These are phyloP conservation scores for Diatrype stigma DNA, from an alignment of 2,329 filamentous ascomycete genomes.

Conservation along the genomic window DNA sequence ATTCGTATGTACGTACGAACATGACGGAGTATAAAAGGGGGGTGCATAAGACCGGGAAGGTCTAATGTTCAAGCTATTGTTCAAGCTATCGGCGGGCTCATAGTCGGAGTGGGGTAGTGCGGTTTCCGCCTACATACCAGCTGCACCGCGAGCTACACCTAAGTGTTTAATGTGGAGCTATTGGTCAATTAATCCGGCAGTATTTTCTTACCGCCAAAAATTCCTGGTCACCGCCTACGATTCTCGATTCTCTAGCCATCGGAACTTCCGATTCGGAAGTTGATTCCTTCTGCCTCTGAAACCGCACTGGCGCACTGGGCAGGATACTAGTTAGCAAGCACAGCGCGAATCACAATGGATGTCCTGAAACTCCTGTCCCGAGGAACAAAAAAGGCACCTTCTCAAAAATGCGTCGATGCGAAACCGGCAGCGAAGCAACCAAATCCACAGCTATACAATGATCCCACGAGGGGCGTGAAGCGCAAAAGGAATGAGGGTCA, in stretches of 20 bases:
- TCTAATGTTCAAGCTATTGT: no score
- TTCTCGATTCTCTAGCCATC: not conserved
- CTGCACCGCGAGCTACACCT: not conserved
- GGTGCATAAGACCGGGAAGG: no score
- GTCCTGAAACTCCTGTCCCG: conserved; percentile 69
- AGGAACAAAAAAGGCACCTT: conserved; percentile 54
- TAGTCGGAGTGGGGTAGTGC: no score
- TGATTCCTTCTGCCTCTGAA: no score
- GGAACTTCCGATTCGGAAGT: no score
- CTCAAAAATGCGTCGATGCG: conserved; percentile 32
- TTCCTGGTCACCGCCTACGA: not conserved
- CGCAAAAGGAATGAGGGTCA: conserved; percentile 47
- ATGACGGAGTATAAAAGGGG: no score
- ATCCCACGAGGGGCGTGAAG: conserved; percentile 46
- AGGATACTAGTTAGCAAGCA: not conserved
- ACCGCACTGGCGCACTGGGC: no score
- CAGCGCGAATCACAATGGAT: conserved; percentile 51
- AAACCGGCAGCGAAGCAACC: conserved; percentile 40
- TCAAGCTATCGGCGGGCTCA: no score
- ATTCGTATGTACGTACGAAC: no score
- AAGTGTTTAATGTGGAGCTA: no score
- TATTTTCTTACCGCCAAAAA: not conserved
- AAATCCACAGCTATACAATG: conserved; percentile 68
- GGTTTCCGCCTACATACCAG: not conserved
- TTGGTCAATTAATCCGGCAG: not conserved